A percentile compares a stretch with the other conserved stretches of the same genome.
These are phyloP conservation scores for Backusella liffmaniae DNA, from an alignment of 192 early-diverging fungal species.

Conservation along the genomic window DNA sequence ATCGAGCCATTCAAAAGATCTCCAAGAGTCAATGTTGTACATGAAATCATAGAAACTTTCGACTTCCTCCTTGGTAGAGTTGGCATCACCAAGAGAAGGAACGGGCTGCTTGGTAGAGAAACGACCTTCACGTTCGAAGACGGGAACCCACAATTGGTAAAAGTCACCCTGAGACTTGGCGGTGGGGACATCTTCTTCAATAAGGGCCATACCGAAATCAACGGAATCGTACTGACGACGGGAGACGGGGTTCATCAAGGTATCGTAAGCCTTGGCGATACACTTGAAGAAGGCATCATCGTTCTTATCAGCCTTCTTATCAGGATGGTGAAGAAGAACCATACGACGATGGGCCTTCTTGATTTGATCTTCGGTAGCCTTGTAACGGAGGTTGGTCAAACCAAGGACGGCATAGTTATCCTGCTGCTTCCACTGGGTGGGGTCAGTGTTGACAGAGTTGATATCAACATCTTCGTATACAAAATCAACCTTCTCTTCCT, in stretches of 20 bases:
- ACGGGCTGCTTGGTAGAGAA: constrained; percentile 93
- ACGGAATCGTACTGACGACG: constrained; percentile 96
- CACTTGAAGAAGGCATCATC: constrained; percentile 99
- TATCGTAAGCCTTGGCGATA: constrained; percentile 86
- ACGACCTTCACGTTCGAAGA: constrained; percentile 86
- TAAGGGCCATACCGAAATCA: constrained; percentile 79
- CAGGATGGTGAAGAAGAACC: constrained; percentile 98
- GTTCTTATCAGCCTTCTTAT: constrained; percentile 92
- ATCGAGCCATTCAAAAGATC: constrained; percentile 96
- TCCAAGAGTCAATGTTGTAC: constrained; percentile 93
- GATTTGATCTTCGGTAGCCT: constrained; percentile 92
- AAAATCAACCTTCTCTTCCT: constrained; percentile 60
- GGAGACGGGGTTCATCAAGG: constrained; percentile 84
- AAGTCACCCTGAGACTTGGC: constrained; percentile 81
- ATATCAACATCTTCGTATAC: constrained; percentile 84
- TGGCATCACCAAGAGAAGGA: constrained; percentile 72
- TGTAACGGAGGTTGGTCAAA: constrained; percentile 82
- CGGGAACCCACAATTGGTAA: constrained; percentile 70
- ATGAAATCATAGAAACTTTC: constrained; percentile 86
- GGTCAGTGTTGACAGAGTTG: constrained; percentile 76
- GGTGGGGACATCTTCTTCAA: constrained; percentile 56
- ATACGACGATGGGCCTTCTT: constrained; percentile 76
- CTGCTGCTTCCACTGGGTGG: constrained; percentile 94
- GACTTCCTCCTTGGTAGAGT: constrained; percentile 61
- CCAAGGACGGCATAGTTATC: constrained; percentile 98